A percentile compares a stretch with the other conserved stretches of the same genome.
phyloP scores from a whole-genome alignment of 331 rosid species.

The Quercus phellos region DNA sequence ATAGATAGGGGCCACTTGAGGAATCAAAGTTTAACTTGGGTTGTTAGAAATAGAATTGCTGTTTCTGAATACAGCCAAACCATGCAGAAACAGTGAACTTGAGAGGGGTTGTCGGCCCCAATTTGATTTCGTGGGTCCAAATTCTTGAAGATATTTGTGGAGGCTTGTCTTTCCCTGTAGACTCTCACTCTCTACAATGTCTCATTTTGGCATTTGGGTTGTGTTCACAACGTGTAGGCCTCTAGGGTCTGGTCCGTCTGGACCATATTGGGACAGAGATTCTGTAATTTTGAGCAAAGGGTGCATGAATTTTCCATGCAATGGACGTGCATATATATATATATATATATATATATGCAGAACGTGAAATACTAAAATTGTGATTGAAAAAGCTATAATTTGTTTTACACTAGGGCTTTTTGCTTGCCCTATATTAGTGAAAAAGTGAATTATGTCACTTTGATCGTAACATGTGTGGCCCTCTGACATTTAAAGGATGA shows the following conservation, averaged over 20 bases:
- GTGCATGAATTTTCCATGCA: not conserved
- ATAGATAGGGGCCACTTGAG: not conserved
- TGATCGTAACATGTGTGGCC: not conserved
- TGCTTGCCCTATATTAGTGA: not conserved
- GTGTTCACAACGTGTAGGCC: not conserved
- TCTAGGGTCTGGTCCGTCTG: too few species aligned
- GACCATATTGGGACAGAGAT: too few species aligned
- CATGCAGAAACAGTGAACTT: not conserved
- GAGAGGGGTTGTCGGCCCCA: conserved; percentile 22
- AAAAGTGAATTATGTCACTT: too few species aligned
- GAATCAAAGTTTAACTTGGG: not conserved
- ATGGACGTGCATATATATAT: not conserved
- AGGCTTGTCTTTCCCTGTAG: conserved; percentile 14
- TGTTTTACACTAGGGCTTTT: not conserved
- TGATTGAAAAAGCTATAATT: not conserved
- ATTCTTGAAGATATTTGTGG: not conserved
- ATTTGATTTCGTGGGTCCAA: conserved; percentile 36
- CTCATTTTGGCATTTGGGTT: conserved; percentile 13
- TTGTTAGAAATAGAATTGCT: conserved; percentile 1
- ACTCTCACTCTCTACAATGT: not conserved
- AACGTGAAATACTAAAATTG: not conserved
- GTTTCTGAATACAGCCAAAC: not conserved
- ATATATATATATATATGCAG: not conserved
- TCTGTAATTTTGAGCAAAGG: not conserved
- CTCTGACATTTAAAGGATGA: not conserved